phyloP scores from a whole-genome alignment of 140 eudicot species.

The Stevia rebaudiana region DNA sequence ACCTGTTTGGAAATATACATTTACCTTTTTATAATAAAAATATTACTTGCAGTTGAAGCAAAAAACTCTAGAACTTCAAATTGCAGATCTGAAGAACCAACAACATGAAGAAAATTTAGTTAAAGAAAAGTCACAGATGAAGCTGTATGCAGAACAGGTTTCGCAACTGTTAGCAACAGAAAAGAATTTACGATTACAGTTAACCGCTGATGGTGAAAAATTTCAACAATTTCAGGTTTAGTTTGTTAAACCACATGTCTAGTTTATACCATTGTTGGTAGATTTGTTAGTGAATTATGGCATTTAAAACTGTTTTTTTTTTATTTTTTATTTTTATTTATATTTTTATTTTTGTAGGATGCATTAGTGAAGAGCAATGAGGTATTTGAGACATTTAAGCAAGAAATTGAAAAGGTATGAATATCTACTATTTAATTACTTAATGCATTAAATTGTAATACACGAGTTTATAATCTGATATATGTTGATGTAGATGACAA shows the following conservation, averaged over 20 bases:
- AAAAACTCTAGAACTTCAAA: slow-evolving; percentile 81
- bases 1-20: slow-evolving; percentile 4
- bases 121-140: slow-evolving; percentile 81
- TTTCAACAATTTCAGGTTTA: slow-evolving; percentile 94
- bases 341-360: slow-evolving; percentile 55
- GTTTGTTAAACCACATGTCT: slow-evolving; percentile 4
- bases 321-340: slow-evolving; percentile 3
- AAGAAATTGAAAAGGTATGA: slow-evolving; percentile 90
- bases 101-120: slow-evolving; percentile 75
- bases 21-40: slow-evolving; percentile 1
- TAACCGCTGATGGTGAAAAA: slow-evolving; percentile 93
- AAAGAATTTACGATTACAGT: slow-evolving; percentile 74
- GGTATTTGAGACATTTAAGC: slow-evolving; percentile 93
- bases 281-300: neutral
- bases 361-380: slow-evolving; percentile 94
- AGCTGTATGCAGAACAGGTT: slow-evolving; percentile 84
- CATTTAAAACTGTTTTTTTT: slow-evolving; percentile 5
- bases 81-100: slow-evolving; percentile 81
- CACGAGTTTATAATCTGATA: neutral
- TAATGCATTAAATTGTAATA: too few relatives aligned
- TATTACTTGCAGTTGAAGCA: slow-evolving; percentile 72
- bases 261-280: neutral
- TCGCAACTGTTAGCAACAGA: slow-evolving; percentile 77
- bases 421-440: too few relatives aligned
- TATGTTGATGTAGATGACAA: slow-evolving; percentile 63